Evolutionary conservation across 805 yeast genomes (phyloP), one percentile per base, ranked within the genome.

Genomic region (Wickerhamiella kazuoi): DNA sequence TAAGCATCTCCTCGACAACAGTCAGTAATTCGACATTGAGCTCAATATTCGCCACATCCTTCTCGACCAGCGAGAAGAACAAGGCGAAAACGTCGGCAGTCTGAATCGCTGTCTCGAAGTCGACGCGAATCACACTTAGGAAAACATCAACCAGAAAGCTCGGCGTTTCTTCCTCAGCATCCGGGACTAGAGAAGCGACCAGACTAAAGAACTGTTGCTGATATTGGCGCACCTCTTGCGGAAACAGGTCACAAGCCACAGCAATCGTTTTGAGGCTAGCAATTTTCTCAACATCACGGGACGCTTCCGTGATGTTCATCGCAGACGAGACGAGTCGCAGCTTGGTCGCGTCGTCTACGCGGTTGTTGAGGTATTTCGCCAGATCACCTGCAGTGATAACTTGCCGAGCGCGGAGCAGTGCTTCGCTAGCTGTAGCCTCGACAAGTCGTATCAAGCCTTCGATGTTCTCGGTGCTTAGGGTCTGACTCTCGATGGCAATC

Each of bases 121-220:
- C 63, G 7, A 77, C 63, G 36, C 65, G 63, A 30, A 79, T 68
- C 1, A 75, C 69, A 2, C 68, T 64, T 1, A 74, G 64, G n/a
- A 80, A 56, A 0, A 79, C 69, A 52, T 84, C 94, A 11, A 80
- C 65, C 32, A 86, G 56, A 35, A 79, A 65, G 1, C 84, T 71
- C 28, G 79, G 73, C 0, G 94, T 70, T 50, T 86, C 97, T 35
- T 82, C 94, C 34, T 74, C 79, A 0, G 90, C 70, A 1, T 72
- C 77, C 1, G 66, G 69, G 3, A 68, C 51, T 8, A 87, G 55
- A 2, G 65, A 54, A 2, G 54, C 50, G 9, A 75, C 64, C 0
- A 71, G 34, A 45, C 1, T 46, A 35, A 29, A 70, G 51, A 9
- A 63, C 45, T 3, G 47, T 16, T 34, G 33, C 41, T 58, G 62